Base-by-base conservation (phyloP, 2,329 filamentous ascomycete genomes). In the Ceratocystis huliohia region DNA sequence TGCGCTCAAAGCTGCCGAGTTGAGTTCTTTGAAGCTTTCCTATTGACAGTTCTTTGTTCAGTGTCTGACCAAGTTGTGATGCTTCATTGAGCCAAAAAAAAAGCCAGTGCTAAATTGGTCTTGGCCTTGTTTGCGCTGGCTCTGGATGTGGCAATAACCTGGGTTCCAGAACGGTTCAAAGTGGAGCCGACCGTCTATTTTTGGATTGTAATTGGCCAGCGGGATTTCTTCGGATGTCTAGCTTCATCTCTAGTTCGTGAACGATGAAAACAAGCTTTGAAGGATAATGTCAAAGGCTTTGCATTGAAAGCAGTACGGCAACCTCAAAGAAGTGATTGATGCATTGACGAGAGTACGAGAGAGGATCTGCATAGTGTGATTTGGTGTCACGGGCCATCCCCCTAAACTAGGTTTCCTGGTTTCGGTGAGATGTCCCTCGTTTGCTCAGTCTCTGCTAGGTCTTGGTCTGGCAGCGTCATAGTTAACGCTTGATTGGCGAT, bases 131-230 rank as follows among this genome's bases (percentile, higher is more conserved):
- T 53, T 33, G 25, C 15, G 53, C 33, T 59, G 28, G 17, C 25
- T 33, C 53, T 33, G 15, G 5, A 59, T 30, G 53, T 25, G 53
- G 53, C 53, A 3, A 59, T 8, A 17, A 30, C 53, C 20, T 17
- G 28, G 53, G 53, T 59, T 59, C 53, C 25, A 59, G 53, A 59
- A 50, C 41, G n/a, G 61, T 63, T 33, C 22, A 63, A 63, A 63
- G 46, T 63, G 61, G 61, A 46, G 22, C 22, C 20, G n/a, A n/a
- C 1, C 5, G 8, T 28, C 7, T 33, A 13, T 10, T n/a, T 28
- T 22, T 28, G 22, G 33, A 44, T 13, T 63, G 10, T 50, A 7
- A 56, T 66, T 66, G 65, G 65, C 22, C 57, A 22, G n/a, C 65
- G 65, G 65, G 28, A 28, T 63, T 56, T 57, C 45, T 25, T 57